These are phyloP conservation scores for Teunomyces tritomae DNA, from an alignment of 805 yeast genomes.

Conservation along the genomic window DNA sequence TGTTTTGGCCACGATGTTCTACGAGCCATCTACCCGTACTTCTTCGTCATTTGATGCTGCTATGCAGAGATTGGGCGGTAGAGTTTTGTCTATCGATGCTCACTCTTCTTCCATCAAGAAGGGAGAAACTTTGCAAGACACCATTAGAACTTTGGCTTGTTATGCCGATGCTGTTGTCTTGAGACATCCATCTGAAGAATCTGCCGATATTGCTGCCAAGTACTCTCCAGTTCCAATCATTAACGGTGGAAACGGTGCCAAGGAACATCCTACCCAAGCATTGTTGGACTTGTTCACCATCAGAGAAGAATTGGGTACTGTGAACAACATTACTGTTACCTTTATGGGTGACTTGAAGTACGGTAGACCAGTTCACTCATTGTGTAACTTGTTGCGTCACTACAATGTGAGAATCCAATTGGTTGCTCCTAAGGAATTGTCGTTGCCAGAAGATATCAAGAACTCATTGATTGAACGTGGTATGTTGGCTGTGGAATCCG, in stretches of 20 bases:
- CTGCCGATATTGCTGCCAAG: conserved; percentile 92
- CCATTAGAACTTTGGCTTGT: conserved; percentile 90
- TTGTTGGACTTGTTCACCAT: conserved; percentile 95
- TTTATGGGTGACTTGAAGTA: conserved; percentile 98
- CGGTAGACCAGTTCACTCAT: conserved; percentile 98
- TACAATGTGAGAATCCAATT: conserved; percentile 92
- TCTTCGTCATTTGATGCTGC: conserved; percentile 97
- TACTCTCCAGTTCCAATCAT: conserved; percentile 96
- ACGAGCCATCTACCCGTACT: conserved; percentile 98
- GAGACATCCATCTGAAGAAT: conserved; percentile 92
- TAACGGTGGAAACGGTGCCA: conserved; percentile 97
- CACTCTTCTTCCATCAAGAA: conserved; percentile 92
- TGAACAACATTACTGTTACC: conserved; percentile 95
- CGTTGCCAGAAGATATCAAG: conserved; percentile 73
- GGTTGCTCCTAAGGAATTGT: conserved; percentile 85
- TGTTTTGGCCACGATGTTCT: conserved; percentile 90
- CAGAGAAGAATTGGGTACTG: conserved; percentile 98
- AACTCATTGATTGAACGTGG: conserved; percentile 63
- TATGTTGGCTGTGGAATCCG: conserved; percentile 71
- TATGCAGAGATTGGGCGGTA: conserved; percentile 99
- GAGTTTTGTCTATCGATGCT: conserved; percentile 85
- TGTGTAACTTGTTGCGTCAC: conserved; percentile 83
- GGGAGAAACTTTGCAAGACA: conserved; percentile 97
- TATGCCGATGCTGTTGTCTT: conserved; percentile 95
- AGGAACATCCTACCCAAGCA: conserved; percentile 99